Conservation (phyloP, 1,139 yeast genomes). For the Taphrina confusa region DNA sequence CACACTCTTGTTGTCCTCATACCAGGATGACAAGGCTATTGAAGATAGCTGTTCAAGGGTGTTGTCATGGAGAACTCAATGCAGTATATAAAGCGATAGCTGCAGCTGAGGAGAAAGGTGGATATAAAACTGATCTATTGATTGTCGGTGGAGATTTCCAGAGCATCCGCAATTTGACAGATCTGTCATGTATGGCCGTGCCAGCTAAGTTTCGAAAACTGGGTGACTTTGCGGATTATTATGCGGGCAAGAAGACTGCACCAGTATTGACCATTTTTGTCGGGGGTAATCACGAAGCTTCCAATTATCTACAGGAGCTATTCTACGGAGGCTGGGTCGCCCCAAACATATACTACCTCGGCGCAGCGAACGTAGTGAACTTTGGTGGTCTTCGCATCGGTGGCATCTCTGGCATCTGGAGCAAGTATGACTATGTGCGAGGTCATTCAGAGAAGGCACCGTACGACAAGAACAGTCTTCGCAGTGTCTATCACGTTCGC, state of each 20-base stretch:
- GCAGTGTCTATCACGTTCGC: constrained; percentile 75
- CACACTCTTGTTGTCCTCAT: too few relatives aligned
- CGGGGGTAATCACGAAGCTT: constrained; percentile 96
- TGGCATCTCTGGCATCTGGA: constrained; percentile 84
- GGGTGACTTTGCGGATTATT: constrained; percentile 81
- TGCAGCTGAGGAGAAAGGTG: constrained; percentile 44
- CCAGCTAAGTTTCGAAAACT: constrained; percentile 55
- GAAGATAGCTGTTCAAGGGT: constrained; percentile 81
- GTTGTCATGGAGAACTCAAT: constrained; percentile 84
- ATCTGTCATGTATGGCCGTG: constrained; percentile 65
- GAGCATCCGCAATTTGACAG: constrained; percentile 62
- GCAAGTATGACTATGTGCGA: constrained; percentile 37
- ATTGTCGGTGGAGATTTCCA: constrained; percentile 84
- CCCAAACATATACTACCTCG: constrained; percentile 84
- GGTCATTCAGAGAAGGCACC: constrained; percentile 55
- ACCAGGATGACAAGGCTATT: constrained; percentile 19
- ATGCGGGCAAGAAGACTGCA: constrained; percentile 60
- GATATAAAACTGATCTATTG: constrained; percentile 57
- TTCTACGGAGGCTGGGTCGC: constrained; percentile 93
- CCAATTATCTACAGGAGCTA: constrained; percentile 70
- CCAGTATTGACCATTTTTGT: constrained; percentile 79
- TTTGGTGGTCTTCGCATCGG: constrained; percentile 71
- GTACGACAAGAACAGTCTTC: constrained; percentile 51
- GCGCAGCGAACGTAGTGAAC: constrained; percentile 73
- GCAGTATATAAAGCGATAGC: constrained; percentile 55